A percentile compares a stretch with the other conserved stretches of the same genome.
phyloP scores from a whole-genome alignment of 306 rosid genomes.

The Begonia loranthoides region DNA sequence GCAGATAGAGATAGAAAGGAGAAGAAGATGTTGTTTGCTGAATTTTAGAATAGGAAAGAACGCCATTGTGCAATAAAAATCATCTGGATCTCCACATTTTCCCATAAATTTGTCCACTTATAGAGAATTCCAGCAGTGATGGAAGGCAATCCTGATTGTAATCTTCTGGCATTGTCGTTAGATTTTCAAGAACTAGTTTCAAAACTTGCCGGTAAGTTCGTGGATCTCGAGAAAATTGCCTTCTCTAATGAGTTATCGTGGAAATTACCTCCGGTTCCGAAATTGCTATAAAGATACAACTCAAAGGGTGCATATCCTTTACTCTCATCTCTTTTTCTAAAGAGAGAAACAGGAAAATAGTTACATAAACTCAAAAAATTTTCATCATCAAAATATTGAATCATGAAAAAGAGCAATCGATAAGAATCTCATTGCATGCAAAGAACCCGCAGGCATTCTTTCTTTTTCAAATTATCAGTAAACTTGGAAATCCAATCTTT shows the following conservation, averaged over 20 bases:
- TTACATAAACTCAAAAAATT: background rate
- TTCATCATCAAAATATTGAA: background rate
- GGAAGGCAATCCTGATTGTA: slow-evolving; percentile 43
- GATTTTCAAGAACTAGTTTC: slow-evolving; percentile 37
- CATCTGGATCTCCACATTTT: slow-evolving; percentile 99
- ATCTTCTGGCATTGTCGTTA: slow-evolving; percentile 25
- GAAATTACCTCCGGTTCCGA: slow-evolving; percentile 25
- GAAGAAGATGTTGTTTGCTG: no score
- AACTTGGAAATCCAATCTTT: no score
- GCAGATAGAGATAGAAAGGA: no score
- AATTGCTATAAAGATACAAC: slow-evolving; percentile 77
- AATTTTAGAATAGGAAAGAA: slow-evolving; percentile 87
- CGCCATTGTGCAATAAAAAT: slow-evolving; percentile 73
- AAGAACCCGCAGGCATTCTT: no score
- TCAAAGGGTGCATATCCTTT: slow-evolving; percentile 88
- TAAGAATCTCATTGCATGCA: no score
- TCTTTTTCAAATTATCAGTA: no score
- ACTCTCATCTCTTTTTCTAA: slow-evolving; percentile 49
- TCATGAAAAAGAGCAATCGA: no score
- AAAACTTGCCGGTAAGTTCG: slow-evolving; percentile 59
- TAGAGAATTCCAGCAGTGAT: slow-evolving; percentile 79
- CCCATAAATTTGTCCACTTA: slow-evolving; percentile 96
- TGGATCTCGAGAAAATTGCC: slow-evolving; percentile 43
- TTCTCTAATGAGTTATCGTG: slow-evolving; percentile 76
- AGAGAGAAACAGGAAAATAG: background rate